Evolutionary conservation across 495 filamentous ascomycete species (phyloP).

Genomic region (Penicillium diatomitis): DNA sequence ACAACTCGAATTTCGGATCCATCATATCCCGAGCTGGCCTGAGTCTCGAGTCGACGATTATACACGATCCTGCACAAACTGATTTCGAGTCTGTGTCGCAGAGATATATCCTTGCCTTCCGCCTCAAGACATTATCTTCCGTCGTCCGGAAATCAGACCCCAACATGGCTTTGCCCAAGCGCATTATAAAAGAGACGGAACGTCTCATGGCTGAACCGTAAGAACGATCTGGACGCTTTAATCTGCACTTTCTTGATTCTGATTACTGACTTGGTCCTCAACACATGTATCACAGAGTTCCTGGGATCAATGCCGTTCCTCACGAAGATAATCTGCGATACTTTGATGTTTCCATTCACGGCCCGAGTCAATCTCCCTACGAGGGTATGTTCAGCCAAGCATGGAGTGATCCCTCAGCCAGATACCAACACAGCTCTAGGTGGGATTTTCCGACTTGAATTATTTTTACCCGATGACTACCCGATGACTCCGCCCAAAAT

Average conservation of each 20-base stretch:
- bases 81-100: not conserved
- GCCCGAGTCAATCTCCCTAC: constrained; percentile 88
- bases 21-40: not conserved
- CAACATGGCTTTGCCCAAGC: constrained; percentile 75
- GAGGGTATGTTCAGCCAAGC: constrained; percentile 49
- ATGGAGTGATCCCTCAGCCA: constrained; percentile 3
- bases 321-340: constrained; percentile 97
- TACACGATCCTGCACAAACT: not conserved
- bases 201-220: constrained; percentile 94
- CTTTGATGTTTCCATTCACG: constrained; percentile 94
- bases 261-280: not conserved
- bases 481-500: constrained; percentile 99
- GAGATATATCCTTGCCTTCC: not conserved
- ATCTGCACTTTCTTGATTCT: not conserved
- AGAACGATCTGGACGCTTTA: constrained; percentile 18
- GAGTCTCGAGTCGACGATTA: not conserved
- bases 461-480: constrained; percentile 99
- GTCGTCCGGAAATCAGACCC: constrained; percentile 7
- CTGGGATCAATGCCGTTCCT: constrained; percentile 93
- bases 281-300: constrained; percentile 50
- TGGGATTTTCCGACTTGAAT: constrained; percentile 92
- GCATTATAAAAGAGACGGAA: constrained; percentile 98
- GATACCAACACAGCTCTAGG: constrained; percentile 39
- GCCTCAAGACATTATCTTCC: not conserved
- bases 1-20: not conserved